Percentiles rank a stretch among this genome's conserved stretches.
phyloP scores from a whole-genome alignment of 805 yeast genomes.

The Yamadazyma philogaea region DNA sequence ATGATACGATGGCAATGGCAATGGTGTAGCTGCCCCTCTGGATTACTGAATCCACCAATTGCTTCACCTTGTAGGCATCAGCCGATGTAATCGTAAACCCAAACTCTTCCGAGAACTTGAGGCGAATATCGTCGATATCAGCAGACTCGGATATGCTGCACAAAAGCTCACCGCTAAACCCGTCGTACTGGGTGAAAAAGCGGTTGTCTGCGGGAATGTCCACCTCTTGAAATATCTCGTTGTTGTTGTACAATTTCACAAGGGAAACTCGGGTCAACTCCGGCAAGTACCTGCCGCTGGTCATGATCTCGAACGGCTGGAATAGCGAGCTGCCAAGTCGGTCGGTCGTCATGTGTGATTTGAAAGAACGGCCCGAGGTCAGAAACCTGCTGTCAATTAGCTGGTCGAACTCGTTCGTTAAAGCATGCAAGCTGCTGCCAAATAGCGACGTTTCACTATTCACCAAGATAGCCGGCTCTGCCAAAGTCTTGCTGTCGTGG shows the following conservation, averaged over 20 bases:
- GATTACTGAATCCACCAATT: conserved; percentile 36
- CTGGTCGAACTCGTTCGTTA: conserved; percentile 40
- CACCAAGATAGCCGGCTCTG: conserved; percentile 23
- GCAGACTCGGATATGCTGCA: conserved; percentile 36
- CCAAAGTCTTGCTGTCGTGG: conserved; percentile 14
- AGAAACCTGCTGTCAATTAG: conserved; percentile 28
- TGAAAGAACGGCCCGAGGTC: conserved; percentile 13
- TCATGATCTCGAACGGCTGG: conserved; percentile 56
- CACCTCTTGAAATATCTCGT: conserved; percentile 26
- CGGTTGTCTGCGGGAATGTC: conserved; percentile 5
- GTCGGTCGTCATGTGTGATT: conserved; percentile 29
- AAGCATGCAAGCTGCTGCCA: conserved; percentile 36
- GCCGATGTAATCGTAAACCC: conserved; percentile 21
- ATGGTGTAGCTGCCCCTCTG: conserved; percentile 45
- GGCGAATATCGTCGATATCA: conserved; percentile 18
- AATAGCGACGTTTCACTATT: conserved; percentile 59
- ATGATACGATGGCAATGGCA: conserved; percentile 40
- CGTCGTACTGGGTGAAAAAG: conserved; percentile 25
- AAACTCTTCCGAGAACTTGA: conserved; percentile 20
- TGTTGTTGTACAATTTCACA: conserved; percentile 27
- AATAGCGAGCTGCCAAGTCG: conserved; percentile 27
- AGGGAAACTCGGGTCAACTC: conserved; percentile 48
- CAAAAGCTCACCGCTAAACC: conserved; percentile 40
- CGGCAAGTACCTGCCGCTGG: conserved; percentile 56
- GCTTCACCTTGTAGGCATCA: conserved; percentile 29